phyloP scores from a whole-genome alignment of 176 grass and related monocot genomes.

The Carex parvula region DNA sequence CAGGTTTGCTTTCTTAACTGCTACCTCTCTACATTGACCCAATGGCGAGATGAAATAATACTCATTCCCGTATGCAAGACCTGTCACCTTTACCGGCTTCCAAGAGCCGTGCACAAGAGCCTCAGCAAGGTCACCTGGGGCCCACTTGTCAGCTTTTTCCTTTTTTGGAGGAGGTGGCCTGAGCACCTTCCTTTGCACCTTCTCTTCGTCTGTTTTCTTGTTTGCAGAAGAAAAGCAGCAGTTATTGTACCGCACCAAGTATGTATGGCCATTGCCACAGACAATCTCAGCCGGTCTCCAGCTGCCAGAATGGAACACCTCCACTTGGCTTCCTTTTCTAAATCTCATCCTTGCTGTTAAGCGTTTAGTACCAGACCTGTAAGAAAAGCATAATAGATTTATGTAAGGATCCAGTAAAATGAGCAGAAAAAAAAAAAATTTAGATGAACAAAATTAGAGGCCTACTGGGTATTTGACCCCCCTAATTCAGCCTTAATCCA shows the following conservation, averaged over 20 bases:
- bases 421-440: not conserved
- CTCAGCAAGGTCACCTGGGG: constrained; percentile 44
- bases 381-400: not conserved
- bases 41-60: constrained; percentile 35
- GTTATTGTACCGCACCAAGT: constrained; percentile 35
- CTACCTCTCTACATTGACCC: constrained; percentile 22
- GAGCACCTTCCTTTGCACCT: constrained; percentile 42
- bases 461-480: not conserved
- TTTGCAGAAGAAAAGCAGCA: not conserved
- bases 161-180: constrained; percentile 39
- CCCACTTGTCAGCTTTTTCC: constrained; percentile 22
- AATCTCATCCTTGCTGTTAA: constrained; percentile 43
- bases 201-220: not conserved
- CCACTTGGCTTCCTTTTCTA: constrained; percentile 36
- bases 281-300: constrained; percentile 53
- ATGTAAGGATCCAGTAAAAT: not conserved
- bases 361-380: not conserved
- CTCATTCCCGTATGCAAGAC: constrained; percentile 1
- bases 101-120: constrained; percentile 38
- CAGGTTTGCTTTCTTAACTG: constrained; percentile 12
- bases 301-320: constrained; percentile 36
- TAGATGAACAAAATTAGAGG: not conserved
- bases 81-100: constrained; percentile 26
- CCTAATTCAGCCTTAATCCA: not conserved
- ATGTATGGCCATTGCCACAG: constrained; percentile 58